Conservation (phyloP, 2,329 filamentous ascomycete species). For the Leptographium flavum region DNA sequence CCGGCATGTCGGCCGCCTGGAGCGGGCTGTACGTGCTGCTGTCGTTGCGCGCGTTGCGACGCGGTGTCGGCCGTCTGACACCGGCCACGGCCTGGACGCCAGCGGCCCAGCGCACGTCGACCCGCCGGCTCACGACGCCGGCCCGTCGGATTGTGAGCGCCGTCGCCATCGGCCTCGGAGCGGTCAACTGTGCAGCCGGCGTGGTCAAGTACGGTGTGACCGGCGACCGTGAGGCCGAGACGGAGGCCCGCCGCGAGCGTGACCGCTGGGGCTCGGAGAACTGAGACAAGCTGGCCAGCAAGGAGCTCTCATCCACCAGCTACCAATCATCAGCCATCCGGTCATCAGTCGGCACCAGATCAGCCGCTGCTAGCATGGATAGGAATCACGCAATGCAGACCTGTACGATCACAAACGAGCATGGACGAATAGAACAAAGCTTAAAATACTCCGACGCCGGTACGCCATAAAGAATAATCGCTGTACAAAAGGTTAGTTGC, state of each 20-base stretch:
- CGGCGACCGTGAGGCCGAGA: constrained; percentile 35
- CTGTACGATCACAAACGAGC: neutral
- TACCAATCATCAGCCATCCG: no score
- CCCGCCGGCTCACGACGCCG: constrained; percentile 12
- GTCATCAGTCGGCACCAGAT: no score
- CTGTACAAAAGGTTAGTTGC: no score
- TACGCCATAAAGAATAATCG: no score
- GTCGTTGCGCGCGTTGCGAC: constrained; percentile 29
- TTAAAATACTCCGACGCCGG: no score
- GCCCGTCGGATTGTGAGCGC: constrained; percentile 36
- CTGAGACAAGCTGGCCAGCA: neutral
- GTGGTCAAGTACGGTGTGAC: constrained; percentile 34
- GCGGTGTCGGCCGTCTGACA: constrained; percentile 3
- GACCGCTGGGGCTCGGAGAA: constrained; percentile 31
- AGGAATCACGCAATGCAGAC: neutral
- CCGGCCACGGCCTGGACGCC: constrained; percentile 11
- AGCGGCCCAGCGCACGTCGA: constrained; percentile 24
- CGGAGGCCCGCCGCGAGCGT: constrained; percentile 29
- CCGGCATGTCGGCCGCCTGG: constrained; percentile 40
- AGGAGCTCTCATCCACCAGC: no score
- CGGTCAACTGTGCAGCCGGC: constrained; percentile 32
- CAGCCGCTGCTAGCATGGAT: no score
- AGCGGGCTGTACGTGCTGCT: constrained; percentile 43
- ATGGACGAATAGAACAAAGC: neutral
- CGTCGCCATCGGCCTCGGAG: constrained; percentile 33